Evolutionary conservation across 441 rosid species (phyloP).

Genomic region (Lepidium campestre): DNA sequence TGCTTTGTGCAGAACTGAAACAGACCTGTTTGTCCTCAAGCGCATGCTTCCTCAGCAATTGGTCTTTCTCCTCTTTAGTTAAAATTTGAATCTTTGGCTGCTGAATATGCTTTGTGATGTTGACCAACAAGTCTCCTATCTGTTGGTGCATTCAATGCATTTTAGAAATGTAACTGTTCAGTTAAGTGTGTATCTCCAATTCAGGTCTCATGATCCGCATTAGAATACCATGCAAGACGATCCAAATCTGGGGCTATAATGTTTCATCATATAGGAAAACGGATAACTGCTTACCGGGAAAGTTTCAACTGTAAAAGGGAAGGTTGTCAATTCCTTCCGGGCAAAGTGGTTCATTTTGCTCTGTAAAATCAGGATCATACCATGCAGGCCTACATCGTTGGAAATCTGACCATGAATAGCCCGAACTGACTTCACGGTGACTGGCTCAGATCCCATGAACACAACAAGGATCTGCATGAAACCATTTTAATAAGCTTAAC

Average conservation of each 20-base stretch:
- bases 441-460: slow-evolving; percentile 43
- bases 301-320: slow-evolving; percentile 39
- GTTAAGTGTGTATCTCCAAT: background rate
- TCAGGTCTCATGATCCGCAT: background rate
- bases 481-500: background rate
- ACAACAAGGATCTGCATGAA: slow-evolving; percentile 40
- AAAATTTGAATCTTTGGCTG: slow-evolving; percentile 43
- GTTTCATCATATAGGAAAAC: background rate
- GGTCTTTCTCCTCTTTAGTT: slow-evolving; percentile 34
- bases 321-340: slow-evolving; percentile 31
- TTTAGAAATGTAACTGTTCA: background rate
- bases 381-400: slow-evolving; percentile 28
- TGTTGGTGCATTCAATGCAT: slow-evolving; percentile 21
- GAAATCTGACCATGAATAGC: slow-evolving; percentile 26
- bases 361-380: slow-evolving; percentile 43
- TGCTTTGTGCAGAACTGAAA: background rate
- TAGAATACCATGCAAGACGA: background rate
- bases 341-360: slow-evolving; percentile 47
- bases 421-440: slow-evolving; percentile 24
- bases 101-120: slow-evolving; percentile 44
- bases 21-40: slow-evolving; percentile 47
- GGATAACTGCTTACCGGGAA: slow-evolving; percentile 34
- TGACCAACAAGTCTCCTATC: slow-evolving; percentile 50
- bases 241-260: background rate
- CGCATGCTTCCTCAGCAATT: slow-evolving; percentile 30